Conservation (phyloP, 129 eudicot genomes). For the Helianthus tuberosus region DNA sequence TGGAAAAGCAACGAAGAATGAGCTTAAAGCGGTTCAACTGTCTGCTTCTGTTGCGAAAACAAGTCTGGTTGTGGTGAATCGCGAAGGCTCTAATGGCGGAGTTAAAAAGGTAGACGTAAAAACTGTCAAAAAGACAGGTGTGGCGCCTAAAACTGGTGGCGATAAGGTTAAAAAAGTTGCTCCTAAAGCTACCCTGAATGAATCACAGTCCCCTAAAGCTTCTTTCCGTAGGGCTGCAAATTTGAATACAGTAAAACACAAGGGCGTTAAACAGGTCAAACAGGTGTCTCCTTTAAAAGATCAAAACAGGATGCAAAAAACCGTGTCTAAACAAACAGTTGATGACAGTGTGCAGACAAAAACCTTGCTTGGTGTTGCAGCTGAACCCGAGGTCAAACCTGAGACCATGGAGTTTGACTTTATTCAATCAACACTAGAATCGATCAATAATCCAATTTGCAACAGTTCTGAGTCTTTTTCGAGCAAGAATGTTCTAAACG, state of each 20-base stretch:
- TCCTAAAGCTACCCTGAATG: constrained; percentile 24
- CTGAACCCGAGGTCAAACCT: constrained; percentile 32
- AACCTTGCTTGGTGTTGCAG: constrained; percentile 42
- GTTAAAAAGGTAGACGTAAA: constrained; percentile 27
- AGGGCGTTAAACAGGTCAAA: constrained; percentile 37
- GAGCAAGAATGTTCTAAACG: constrained; percentile 14
- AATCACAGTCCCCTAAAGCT: constrained; percentile 34
- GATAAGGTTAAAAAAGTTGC: constrained; percentile 38
- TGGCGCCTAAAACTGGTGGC: constrained; percentile 25
- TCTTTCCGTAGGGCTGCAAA: constrained; percentile 31
- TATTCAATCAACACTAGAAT: constrained; percentile 5
- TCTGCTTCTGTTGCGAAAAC: constrained; percentile 35
- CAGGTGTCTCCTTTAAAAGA: constrained; percentile 44
- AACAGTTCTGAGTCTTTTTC: constrained; percentile 1
- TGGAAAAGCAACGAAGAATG: constrained; percentile 29
- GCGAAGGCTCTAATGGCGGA: constrained; percentile 28
- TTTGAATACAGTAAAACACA: constrained; percentile 38
- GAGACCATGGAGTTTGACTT: constrained; percentile 19
- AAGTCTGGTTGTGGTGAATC: constrained; percentile 29
- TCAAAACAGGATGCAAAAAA: constrained; percentile 39
- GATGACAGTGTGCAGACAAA: constrained; percentile 46
- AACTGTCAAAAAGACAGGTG: constrained; percentile 28
- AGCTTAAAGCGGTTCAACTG: constrained; percentile 34
- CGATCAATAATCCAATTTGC: constrained; percentile 20
- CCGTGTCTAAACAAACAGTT: constrained; percentile 23